These are phyloP conservation scores for Candida andamanensis DNA, from an alignment of 805 yeast species.

Conservation along the genomic window DNA sequence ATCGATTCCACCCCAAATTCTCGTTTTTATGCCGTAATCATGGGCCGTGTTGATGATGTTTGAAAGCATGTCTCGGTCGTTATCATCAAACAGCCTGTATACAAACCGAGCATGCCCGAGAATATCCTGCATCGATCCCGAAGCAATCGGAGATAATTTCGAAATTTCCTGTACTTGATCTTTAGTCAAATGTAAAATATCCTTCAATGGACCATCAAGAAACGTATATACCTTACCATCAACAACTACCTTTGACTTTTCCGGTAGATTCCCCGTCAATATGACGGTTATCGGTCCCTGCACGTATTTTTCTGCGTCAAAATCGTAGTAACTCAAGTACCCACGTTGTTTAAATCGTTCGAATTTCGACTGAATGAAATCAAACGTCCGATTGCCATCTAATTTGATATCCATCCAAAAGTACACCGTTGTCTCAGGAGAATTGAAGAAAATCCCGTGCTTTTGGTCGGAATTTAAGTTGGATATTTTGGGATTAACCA, in stretches of 20 bases:
- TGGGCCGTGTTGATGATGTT: constrained; percentile 42
- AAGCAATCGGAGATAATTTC: constrained; percentile 34
- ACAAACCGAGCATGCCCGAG: constrained; percentile 19
- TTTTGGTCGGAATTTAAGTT: constrained; percentile 15
- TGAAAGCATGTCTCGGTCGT: constrained; percentile 25
- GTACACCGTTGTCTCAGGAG: constrained; percentile 48
- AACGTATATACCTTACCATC: constrained; percentile 29
- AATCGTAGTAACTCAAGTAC: constrained; percentile 48
- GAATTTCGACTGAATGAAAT: constrained; percentile 40
- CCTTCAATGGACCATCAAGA: constrained; percentile 48
- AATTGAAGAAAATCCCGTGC: constrained; percentile 35
- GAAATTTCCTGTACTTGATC: constrained; percentile 19
- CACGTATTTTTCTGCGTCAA: constrained; percentile 22
- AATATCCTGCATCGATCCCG: constrained; percentile 35
- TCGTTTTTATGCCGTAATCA: constrained; percentile 43
- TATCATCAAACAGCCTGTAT: constrained; percentile 19
- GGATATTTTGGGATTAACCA: constrained; percentile 35
- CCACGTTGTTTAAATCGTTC: constrained; percentile 42
- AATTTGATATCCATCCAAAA: constrained; percentile 63
- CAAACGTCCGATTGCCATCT: constrained; percentile 46
- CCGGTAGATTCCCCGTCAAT: constrained; percentile 63
- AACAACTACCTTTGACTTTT: not conserved
- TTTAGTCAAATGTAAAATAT: constrained; percentile 19
- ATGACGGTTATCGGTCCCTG: constrained; percentile 58
- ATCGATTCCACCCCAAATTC: constrained; percentile 68